Percentiles rank a stretch among this genome's conserved stretches.
phyloP scores from a whole-genome alignment of 495 filamentous ascomycete genomes.

The Hyaloscypha finlandica region DNA sequence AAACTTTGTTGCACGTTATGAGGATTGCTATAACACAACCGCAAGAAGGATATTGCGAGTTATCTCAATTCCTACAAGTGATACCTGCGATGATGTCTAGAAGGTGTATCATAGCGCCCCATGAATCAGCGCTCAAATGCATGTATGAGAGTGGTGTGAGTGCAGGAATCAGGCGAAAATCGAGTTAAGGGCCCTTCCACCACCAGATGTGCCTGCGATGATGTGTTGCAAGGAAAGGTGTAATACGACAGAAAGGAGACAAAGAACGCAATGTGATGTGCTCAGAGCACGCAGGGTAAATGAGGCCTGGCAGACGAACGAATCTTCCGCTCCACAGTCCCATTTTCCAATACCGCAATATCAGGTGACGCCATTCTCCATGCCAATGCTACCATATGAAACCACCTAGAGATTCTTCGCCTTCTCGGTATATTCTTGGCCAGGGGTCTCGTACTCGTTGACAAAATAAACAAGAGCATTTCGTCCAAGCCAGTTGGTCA shows the following conservation, averaged over 20 bases:
- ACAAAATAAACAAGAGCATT: conserved; percentile 75
- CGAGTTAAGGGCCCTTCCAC: background rate
- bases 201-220: background rate
- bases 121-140: background rate
- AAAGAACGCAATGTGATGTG: background rate
- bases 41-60: background rate
- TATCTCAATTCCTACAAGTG: background rate
- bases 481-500: conserved; percentile 78
- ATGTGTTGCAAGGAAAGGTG: background rate
- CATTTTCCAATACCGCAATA: background rate
- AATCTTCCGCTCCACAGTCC: background rate
- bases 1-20: too few species aligned
- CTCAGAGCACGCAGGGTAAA: background rate
- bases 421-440: conserved; percentile 51
- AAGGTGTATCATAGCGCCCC: background rate
- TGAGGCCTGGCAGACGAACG: background rate
- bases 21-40: background rate
- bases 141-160: background rate
- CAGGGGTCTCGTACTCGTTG: conserved; percentile 68
- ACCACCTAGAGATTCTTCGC: conserved; percentile 36
- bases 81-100: background rate
- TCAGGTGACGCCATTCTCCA: conserved; percentile 27
- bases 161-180: background rate
- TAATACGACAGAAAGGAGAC: background rate
- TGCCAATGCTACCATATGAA: conserved; percentile 5